These are phyloP conservation scores for Stygiomarasmius scandens DNA, from an alignment of 1,284 basidiomycete genomes.

Conservation along the genomic window DNA sequence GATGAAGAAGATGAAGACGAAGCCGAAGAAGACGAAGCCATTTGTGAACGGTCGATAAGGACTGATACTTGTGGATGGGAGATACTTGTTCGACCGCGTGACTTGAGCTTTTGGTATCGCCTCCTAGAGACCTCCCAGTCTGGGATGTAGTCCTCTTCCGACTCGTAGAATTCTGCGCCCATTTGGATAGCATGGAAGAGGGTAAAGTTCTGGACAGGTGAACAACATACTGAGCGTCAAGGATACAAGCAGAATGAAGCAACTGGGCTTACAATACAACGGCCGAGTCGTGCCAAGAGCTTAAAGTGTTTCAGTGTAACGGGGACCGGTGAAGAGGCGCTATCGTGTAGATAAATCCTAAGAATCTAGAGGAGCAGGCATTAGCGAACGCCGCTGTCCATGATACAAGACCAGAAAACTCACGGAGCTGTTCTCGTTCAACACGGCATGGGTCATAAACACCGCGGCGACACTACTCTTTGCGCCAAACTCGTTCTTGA, in stretches of 20 bases:
- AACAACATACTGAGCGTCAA: neutral
- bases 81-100: conserved; percentile 38
- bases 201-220: conserved; percentile 43
- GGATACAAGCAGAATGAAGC: neutral
- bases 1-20: neutral
- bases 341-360: conserved; percentile 43
- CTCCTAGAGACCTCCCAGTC: conserved; percentile 28
- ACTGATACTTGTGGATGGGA: conserved; percentile 25
- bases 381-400: conserved; percentile 1
- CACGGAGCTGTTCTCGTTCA: conserved; percentile 62
- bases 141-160: conserved; percentile 65
- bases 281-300: conserved; percentile 63
- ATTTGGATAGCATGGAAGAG: conserved; percentile 61
- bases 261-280: conserved; percentile 50
- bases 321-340: conserved; percentile 50
- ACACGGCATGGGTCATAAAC: conserved; percentile 69
- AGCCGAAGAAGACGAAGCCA: neutral
- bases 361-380: conserved; percentile 41
- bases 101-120: conserved; percentile 30
- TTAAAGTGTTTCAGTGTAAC: conserved; percentile 74
- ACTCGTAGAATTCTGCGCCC: conserved; percentile 67
- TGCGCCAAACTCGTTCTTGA: conserved; percentile 54
- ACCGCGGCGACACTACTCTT: conserved; percentile 61
- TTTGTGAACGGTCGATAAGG: conserved; percentile 15
- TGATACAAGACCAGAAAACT: conserved; percentile 22